Conservation (phyloP, 176 grass and related monocot species). For the Phragmites australis region DNA sequence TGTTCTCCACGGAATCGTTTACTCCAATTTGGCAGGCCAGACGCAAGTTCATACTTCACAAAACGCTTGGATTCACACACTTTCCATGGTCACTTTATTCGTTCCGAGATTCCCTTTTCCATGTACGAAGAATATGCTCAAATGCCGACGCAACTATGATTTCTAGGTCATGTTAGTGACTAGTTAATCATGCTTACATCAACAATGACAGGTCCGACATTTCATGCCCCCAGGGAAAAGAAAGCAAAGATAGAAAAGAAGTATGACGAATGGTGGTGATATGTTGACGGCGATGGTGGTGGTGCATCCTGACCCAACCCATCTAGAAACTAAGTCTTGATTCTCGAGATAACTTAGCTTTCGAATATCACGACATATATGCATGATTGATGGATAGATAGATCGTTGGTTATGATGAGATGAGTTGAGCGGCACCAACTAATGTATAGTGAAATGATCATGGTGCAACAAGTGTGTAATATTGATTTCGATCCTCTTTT, state of each 20-base stretch:
- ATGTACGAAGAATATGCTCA: background rate
- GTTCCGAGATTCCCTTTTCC: too few relatives aligned
- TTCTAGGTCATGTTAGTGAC: background rate
- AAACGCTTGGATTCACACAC: conserved; percentile 17
- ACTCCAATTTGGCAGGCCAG: conserved; percentile 8
- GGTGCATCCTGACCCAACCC: conserved; percentile 18
- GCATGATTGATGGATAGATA: background rate
- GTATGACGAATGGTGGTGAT: conserved; percentile 11
- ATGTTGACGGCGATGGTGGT: background rate
- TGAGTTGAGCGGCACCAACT: background rate
- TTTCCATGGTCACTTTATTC: too few relatives aligned
- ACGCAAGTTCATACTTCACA: background rate
- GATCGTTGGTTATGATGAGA: background rate
- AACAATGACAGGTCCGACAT: background rate
- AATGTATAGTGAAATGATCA: background rate
- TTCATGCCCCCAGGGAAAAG: background rate
- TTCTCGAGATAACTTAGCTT: background rate
- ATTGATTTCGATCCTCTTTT: too few relatives aligned
- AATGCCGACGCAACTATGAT: background rate
- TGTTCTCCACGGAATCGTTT: conserved; percentile 16
- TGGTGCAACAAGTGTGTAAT: too few relatives aligned
- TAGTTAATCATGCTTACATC: conserved; percentile 3
- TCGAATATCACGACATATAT: conserved; percentile 19
- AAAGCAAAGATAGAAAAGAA: background rate
- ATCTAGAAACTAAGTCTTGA: background rate